Conservation (phyloP, 805 yeast genomes). For the Suhomyces canberraensis region DNA sequence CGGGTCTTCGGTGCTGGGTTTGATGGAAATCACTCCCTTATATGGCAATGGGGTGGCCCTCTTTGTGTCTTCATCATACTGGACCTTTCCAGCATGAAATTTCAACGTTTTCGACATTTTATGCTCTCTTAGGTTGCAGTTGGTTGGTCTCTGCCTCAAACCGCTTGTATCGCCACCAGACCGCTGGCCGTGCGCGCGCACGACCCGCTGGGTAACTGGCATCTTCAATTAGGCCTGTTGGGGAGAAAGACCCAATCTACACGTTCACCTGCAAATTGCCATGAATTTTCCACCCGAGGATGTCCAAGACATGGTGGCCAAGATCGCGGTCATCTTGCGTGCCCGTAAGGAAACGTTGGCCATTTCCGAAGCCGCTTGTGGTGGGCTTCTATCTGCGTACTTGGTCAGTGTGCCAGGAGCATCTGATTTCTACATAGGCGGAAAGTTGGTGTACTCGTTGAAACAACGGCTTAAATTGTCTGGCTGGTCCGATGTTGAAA, state of each 20-base stretch:
- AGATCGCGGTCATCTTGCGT: slow-evolving; percentile 57
- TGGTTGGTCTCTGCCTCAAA: no score
- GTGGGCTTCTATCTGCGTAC: slow-evolving; percentile 80
- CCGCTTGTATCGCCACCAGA: slow-evolving; percentile 1
- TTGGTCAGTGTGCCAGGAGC: slow-evolving; percentile 85
- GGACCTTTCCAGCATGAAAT: slow-evolving; percentile 79
- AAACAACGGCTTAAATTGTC: slow-evolving; percentile 69
- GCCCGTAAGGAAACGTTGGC: slow-evolving; percentile 63
- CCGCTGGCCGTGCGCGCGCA: neutral
- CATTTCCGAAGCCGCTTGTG: slow-evolving; percentile 86
- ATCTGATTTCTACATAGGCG: slow-evolving; percentile 77
- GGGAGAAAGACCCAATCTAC: no score
- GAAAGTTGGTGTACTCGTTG: slow-evolving; percentile 74
- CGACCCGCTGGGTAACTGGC: slow-evolving; percentile 5
- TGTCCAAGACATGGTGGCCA: slow-evolving; percentile 46
- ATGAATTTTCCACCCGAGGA: slow-evolving; percentile 60
- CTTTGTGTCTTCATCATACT: slow-evolving; percentile 57
- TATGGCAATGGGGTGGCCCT: slow-evolving; percentile 67
- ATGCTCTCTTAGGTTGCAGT: no score
- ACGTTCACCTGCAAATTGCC: no score
- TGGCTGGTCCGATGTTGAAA: slow-evolving; percentile 77
- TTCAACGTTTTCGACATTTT: slow-evolving; percentile 32
- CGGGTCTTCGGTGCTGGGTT: slow-evolving; percentile 66
- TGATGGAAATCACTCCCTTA: slow-evolving; percentile 63
- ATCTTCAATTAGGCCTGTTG: no score